phyloP scores from a whole-genome alignment of 1,284 basidiomycete species.

The Porogramme epimiltina region DNA sequence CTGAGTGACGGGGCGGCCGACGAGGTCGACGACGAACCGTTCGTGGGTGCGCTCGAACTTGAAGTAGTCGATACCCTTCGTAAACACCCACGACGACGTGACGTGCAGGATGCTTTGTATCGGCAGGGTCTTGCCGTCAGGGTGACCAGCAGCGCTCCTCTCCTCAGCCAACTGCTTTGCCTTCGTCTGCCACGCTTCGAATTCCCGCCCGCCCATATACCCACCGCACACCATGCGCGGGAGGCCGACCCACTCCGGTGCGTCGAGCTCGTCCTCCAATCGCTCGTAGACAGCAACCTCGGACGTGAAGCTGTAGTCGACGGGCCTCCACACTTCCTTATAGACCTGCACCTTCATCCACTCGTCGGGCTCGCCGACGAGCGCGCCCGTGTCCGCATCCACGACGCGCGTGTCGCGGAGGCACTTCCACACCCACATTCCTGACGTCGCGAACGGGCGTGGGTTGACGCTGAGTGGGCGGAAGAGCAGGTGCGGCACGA shows the following conservation, averaged over 20 bases:
- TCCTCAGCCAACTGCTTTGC: too few species aligned
- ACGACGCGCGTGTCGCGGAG: slow-evolving; percentile 4
- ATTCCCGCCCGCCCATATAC: too few species aligned
- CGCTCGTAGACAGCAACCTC: too few species aligned
- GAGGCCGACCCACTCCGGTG: background rate
- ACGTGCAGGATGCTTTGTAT: too few species aligned
- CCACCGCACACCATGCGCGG: too few species aligned
- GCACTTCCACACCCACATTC: slow-evolving; percentile 7
- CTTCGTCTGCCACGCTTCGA: too few species aligned
- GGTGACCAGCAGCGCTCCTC: too few species aligned
- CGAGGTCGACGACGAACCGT: slow-evolving; percentile 10
- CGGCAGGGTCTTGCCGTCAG: too few species aligned
- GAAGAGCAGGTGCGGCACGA: slow-evolving; percentile 5
- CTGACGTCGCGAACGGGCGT: slow-evolving; percentile 9
- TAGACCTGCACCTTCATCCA: slow-evolving; percentile 6
- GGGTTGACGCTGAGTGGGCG: slow-evolving; percentile 7
- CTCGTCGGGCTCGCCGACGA: background rate
- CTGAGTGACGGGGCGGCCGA: slow-evolving; percentile 10
- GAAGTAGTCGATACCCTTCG: background rate
- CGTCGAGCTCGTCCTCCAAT: background rate
- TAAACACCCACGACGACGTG: too few species aligned
- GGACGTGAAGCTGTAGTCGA: too few species aligned
- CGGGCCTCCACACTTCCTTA: too few species aligned
- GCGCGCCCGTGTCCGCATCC: background rate
- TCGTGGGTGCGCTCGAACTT: slow-evolving; percentile 15